These are phyloP conservation scores for Psilocybe cubensis DNA, from an alignment of 768 basidiomycete genomes.

Conservation along the genomic window DNA sequence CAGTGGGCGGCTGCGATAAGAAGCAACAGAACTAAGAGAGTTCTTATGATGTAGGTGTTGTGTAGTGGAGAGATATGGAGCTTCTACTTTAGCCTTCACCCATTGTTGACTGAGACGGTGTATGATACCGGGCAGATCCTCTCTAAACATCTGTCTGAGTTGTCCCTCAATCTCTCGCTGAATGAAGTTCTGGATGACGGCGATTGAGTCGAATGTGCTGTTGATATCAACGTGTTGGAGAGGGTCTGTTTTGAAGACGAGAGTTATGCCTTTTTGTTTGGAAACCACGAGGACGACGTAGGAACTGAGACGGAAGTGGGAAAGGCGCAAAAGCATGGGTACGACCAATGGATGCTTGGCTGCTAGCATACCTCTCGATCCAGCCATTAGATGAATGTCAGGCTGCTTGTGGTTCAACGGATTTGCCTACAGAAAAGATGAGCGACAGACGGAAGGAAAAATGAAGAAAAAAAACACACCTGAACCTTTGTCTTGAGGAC, in stretches of 20 bases:
- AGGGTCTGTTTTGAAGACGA: constrained; percentile 99
- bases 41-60: constrained; percentile 27
- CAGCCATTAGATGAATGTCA: constrained; percentile 85
- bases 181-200: constrained; percentile 96
- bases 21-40: constrained; percentile 31
- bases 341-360: constrained; percentile 96
- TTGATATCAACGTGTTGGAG: constrained; percentile 97
- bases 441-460: background rate
- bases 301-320: constrained; percentile 91
- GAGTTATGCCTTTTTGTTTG: constrained; percentile 95
- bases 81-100: constrained; percentile 92
- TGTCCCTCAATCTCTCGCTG: constrained; percentile 98
- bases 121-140: constrained; percentile 96
- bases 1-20: constrained; percentile 11
- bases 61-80: constrained; percentile 72
- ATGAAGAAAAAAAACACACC: constrained; percentile 44
- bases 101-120: constrained; percentile 95
- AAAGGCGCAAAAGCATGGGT: constrained; percentile 96
- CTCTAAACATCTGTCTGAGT: constrained; percentile 96
- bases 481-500: constrained; percentile 91
- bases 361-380: constrained; percentile 86
- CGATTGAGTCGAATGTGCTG: constrained; percentile 97
- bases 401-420: constrained; percentile 92
- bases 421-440: constrained; percentile 67
- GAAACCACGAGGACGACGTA: constrained; percentile 98